Conservation (phyloP, 805 yeast genomes). For the Saturnispora sanitii region DNA sequence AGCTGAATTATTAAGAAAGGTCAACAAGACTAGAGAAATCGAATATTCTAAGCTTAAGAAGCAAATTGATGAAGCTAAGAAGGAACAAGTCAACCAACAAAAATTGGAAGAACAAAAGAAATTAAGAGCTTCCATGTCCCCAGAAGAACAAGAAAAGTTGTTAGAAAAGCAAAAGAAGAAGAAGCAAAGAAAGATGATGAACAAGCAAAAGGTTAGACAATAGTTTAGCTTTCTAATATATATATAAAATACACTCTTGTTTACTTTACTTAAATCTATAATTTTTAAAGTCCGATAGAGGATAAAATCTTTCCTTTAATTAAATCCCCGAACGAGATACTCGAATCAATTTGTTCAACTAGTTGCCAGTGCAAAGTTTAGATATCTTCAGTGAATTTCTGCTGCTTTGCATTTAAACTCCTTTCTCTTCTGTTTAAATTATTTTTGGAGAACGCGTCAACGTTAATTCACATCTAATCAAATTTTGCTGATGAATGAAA, state of each 20-base stretch:
- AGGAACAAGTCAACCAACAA: conserved; percentile 61
- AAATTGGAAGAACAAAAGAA: conserved; percentile 61
- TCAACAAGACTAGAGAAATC: conserved; percentile 63
- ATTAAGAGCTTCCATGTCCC: conserved; percentile 55
- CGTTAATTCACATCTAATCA: conserved; percentile 11
- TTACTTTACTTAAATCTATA: too few species aligned
- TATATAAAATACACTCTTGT: too few species aligned
- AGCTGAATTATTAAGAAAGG: conserved; percentile 67
- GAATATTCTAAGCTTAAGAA: conserved; percentile 66
- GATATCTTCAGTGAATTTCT: background rate
- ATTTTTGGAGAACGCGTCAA: conserved; percentile 11
- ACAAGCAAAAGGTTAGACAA: conserved; percentile 44
- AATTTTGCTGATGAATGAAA: too few species aligned
- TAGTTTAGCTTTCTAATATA: background rate
- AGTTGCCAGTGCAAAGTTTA: conserved; percentile 7
- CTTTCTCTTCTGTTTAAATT: conserved; percentile 13
- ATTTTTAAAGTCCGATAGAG: too few species aligned
- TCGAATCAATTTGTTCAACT: conserved; percentile 9
- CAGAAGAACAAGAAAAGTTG: conserved; percentile 70
- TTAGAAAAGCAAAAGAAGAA: conserved; percentile 74
- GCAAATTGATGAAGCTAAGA: conserved; percentile 50
- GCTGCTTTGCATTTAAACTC: conserved; percentile 7
- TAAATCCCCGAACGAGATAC: conserved; percentile 6
- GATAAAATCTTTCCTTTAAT: conserved; percentile 6
- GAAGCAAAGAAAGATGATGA: conserved; percentile 65